Conservation (phyloP, 139 green algal species). For the Haematococcus lacustris region DNA sequence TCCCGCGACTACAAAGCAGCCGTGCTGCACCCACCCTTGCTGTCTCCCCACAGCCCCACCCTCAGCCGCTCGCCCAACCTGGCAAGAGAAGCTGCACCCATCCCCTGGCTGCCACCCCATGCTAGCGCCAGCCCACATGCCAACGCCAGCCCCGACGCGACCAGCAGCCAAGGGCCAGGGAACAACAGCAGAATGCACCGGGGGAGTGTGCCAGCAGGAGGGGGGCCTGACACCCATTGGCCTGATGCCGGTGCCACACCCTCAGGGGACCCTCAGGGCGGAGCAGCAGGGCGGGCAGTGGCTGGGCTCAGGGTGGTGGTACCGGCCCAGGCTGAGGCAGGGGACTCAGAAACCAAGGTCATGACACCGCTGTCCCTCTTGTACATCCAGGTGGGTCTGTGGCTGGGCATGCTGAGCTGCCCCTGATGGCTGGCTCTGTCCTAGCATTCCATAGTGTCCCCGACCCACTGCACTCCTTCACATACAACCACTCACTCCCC, state of each 20-base stretch:
- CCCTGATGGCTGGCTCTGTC: not conserved
- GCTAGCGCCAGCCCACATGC: not conserved
- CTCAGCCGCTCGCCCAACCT: not conserved
- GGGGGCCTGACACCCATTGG: not conserved
- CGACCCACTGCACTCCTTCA: too few relatives aligned
- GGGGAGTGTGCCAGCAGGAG: not conserved
- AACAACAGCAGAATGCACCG: too few relatives aligned
- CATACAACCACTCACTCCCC: too few relatives aligned
- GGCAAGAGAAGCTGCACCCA: not conserved
- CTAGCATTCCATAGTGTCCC: not conserved
- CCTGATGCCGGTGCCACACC: not conserved
- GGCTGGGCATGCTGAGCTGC: not conserved
- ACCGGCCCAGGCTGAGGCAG: not conserved
- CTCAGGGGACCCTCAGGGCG: not conserved
- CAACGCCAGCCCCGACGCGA: not conserved
- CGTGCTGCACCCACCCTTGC: too few relatives aligned
- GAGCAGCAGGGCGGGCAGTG: not conserved
- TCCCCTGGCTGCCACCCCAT: not conserved
- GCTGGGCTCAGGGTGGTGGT: not conserved
- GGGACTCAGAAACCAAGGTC: not conserved
- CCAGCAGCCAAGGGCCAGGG: not conserved
- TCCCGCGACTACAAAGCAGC: too few relatives aligned
- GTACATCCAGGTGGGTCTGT: constrained; percentile 2
- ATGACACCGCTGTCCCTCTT: constrained; percentile 4
- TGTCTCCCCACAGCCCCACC: too few relatives aligned